Evolutionary conservation across 2,329 filamentous ascomycete species (phyloP), one percentile per base, ranked within the genome.

Genomic region (Fusarium ramigenum): DNA sequence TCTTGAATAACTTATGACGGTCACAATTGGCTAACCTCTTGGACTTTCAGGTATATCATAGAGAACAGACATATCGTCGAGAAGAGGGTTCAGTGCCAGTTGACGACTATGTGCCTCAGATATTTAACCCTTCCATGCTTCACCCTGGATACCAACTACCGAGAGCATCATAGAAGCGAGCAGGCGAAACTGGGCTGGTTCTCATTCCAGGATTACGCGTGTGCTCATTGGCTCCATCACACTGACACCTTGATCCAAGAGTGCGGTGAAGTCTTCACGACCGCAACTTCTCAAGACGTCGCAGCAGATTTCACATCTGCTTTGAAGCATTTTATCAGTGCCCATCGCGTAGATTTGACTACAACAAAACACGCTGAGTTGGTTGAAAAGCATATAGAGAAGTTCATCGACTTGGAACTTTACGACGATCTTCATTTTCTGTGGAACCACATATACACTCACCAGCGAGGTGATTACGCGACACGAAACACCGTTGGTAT

Each of bases 361-460:
- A 16, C 4, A 0, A 2, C 3, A 3, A 37, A 21, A 4, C 63
- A 67, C 4, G 0, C 0, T 11, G 54, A 34, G 0, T 8, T 67
- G 1, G 40, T 42, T 1, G 7, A 32, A 2, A 14, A 1, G 4
- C 50, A 34, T 0, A 40, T 67, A 14, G 3, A 8, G 0, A 19
- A 1, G 0, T 67, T 67, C 12, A 1, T 11, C 0, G 4, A 18
- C 14, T 2, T 47, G 1, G 9, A 18, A 2, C 14, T 60, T 1
- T 67, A 67, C 1, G 5, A 9, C 0, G 63, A 67, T 0, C 36
- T 67, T 4, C 1, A 32, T 0, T 2, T 54, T 3, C 8, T 67
- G 14, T 67, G 63, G 65, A 67, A 67, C 0, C 65, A 67, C 3
- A 67, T 67, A 9, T 67, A 53, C 3, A 67, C 65, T 16, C 65